Evolutionary conservation across 2,329 filamentous ascomycete species (phyloP).

Genomic region (Xylariaceae sp.): DNA sequence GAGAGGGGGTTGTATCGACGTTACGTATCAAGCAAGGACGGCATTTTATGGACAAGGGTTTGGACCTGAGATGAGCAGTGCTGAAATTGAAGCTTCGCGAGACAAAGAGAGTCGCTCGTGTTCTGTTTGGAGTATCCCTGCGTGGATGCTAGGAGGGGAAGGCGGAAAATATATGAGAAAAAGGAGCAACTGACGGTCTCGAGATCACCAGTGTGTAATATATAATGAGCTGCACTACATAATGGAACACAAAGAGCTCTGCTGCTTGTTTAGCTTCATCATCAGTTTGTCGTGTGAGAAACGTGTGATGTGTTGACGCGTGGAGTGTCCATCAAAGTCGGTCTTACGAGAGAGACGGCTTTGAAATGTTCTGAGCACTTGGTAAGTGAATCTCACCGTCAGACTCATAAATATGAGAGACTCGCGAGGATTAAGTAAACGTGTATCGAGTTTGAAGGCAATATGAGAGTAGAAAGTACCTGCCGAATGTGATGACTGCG

Average conservation of each 20-base stretch:
- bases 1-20: neutral
- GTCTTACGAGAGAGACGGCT: no score
- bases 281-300: no score
- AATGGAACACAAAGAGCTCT: no score
- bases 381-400: no score
- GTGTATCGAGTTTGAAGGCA: no score
- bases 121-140: neutral
- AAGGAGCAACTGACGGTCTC: neutral
- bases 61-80: neutral
- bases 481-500: no score
- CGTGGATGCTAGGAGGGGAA: neutral
- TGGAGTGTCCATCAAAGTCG: no score
- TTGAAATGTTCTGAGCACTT: no score
- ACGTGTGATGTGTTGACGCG: no score
- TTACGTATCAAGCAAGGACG: neutral
- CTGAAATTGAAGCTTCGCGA: neutral
- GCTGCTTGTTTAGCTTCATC: no score
- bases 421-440: no score
- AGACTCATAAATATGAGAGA: no score
- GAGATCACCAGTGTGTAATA: neutral
- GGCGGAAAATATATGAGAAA: neutral
- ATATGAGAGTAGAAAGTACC: neutral
- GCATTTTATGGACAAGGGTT: neutral
- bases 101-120: neutral
- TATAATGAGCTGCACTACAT: neutral